Conservation (phyloP, 2,329 filamentous ascomycete species). For the Colletotrichum sp. region DNA sequence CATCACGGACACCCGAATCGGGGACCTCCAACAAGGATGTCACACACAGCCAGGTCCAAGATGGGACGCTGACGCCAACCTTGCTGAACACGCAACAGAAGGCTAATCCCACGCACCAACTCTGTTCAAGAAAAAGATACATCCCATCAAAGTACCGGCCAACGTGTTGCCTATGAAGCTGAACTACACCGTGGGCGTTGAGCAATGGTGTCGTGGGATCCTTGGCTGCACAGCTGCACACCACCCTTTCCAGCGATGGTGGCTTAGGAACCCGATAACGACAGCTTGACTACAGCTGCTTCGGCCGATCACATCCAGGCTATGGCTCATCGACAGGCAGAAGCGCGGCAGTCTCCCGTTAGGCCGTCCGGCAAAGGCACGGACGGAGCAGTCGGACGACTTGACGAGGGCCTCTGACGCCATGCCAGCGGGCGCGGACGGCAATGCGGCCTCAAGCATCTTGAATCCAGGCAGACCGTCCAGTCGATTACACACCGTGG, state of each 20-base stretch:
- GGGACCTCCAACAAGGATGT: background rate
- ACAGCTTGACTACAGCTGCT: background rate
- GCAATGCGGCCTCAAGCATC: background rate
- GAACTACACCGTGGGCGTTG: background rate
- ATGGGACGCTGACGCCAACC: slow-evolving; percentile 6
- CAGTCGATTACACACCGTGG: background rate
- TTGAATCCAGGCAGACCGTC: background rate
- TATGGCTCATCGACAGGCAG: slow-evolving; percentile 1
- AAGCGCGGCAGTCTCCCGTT: slow-evolving; percentile 11
- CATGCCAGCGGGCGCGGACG: background rate
- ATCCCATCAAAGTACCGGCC: background rate
- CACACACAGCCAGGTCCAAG: background rate
- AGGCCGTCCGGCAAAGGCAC: background rate
- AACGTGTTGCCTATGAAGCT: background rate
- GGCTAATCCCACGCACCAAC: background rate
- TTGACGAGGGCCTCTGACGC: slow-evolving; percentile 1
- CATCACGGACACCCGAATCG: background rate
- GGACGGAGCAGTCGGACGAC: slow-evolving; percentile 9
- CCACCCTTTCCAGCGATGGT: background rate
- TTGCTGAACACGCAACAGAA: background rate
- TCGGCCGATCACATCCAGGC: background rate
- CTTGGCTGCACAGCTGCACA: background rate
- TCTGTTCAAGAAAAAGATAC: background rate
- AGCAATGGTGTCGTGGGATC: background rate
- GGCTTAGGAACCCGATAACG: slow-evolving; percentile 5